Conservation (phyloP, 495 filamentous ascomycete species). For the Aspergillus egyptiacus region DNA sequence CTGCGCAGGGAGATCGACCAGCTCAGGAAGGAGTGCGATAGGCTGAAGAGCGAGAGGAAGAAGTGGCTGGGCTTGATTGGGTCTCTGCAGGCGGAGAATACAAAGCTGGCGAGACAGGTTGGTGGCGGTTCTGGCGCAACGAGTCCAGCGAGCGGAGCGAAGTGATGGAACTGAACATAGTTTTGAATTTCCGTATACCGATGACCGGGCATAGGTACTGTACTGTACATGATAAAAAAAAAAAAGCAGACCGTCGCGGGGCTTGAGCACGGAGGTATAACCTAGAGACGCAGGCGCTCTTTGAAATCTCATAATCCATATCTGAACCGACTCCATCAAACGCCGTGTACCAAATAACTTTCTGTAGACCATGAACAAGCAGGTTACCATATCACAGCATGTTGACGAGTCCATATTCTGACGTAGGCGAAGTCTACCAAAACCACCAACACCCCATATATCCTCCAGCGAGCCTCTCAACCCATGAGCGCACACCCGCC, state of each 20-base stretch:
- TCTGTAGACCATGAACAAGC: too few relatives aligned
- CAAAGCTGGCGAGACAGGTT: slow-evolving; percentile 23
- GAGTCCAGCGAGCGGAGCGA: background rate
- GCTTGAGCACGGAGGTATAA: background rate
- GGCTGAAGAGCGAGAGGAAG: slow-evolving; percentile 54
- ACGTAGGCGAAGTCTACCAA: too few relatives aligned
- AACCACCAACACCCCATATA: too few relatives aligned
- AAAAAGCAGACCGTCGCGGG: too few relatives aligned
- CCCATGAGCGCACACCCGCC: too few relatives aligned
- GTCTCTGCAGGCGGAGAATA: slow-evolving; percentile 62
- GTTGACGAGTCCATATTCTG: too few relatives aligned
- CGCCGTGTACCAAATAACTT: too few relatives aligned
- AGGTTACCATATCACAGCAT: too few relatives aligned
- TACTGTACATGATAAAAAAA: slow-evolving; percentile 4
- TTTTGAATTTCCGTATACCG: background rate
- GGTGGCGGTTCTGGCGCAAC: background rate
- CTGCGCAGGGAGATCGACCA: slow-evolving; percentile 51
- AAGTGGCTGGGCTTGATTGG: slow-evolving; percentile 57
- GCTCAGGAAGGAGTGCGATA: slow-evolving; percentile 49
- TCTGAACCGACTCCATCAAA: too few relatives aligned
- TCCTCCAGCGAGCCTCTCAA: too few relatives aligned
- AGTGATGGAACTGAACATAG: background rate
- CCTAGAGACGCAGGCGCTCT: too few relatives aligned
- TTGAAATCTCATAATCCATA: too few relatives aligned
- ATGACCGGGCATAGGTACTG: background rate